phyloP scores from a whole-genome alignment of 2,329 filamentous ascomycete genomes.

The Diaporthe vexans region DNA sequence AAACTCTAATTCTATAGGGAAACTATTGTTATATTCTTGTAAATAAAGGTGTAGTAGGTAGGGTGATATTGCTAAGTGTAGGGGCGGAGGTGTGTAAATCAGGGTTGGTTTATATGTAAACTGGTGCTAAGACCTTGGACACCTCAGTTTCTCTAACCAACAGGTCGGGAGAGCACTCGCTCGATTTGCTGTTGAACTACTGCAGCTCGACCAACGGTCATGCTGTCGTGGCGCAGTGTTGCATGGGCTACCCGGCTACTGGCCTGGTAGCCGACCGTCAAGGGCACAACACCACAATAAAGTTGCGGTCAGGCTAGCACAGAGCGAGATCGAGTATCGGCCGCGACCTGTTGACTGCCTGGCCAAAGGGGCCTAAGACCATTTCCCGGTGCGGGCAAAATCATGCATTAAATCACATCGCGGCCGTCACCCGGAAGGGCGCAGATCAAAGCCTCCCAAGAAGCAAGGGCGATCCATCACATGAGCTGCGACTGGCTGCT shows the following conservation, averaged over 20 bases:
- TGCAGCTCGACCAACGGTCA: neutral
- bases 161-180: neutral
- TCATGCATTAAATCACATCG: neutral
- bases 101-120: neutral
- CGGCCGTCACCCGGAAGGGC: neutral
- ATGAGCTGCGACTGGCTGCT: constrained; percentile 22
- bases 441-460: neutral
- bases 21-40: neutral
- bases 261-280: neutral
- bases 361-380: neutral
- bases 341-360: no score
- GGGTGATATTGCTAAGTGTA: neutral
- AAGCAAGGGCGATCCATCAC: neutral
- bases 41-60: neutral
- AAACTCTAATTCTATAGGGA: neutral
- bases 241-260: neutral
- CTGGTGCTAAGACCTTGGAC: neutral
- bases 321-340: neutral
- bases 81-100: neutral
- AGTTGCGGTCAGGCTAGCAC: neutral
- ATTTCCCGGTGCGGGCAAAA: neutral
- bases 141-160: neutral
- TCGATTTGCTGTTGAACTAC: neutral
- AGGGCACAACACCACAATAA: neutral
- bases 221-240: neutral